Evolutionary conservation across 1,139 yeast species (phyloP).

Genomic region (Candida pseudocylindracea): DNA sequence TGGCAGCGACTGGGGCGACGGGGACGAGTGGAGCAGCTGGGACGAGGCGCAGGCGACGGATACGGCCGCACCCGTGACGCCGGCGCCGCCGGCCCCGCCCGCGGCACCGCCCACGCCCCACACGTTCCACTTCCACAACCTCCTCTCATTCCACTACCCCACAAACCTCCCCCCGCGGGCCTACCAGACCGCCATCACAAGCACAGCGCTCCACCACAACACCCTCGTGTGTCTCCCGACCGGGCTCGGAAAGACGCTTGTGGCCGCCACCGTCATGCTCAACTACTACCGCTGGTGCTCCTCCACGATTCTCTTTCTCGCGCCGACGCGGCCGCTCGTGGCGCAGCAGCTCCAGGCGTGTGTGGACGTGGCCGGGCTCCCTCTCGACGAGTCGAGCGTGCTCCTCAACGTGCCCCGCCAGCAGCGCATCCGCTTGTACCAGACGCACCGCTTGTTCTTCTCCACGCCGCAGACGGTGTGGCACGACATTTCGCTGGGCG

Average conservation of each 20-base stretch:
- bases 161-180: constrained; percentile 68
- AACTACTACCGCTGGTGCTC: constrained; percentile 74
- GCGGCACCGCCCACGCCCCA: constrained; percentile 14
- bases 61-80: no score
- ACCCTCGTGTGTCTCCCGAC: constrained; percentile 85
- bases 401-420: constrained; percentile 48
- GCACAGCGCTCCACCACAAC: constrained; percentile 50
- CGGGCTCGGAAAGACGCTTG: constrained; percentile 92
- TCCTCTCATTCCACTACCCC: constrained; percentile 52
- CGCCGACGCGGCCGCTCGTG: constrained; percentile 94
- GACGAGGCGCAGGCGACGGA: no score
- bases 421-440: constrained; percentile 59
- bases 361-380: constrained; percentile 68
- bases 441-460: constrained; percentile 56
- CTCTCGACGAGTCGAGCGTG: constrained; percentile 57
- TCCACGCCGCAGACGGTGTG: constrained; percentile 95
- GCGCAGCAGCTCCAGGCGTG: constrained; percentile 95
- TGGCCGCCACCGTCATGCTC: constrained; percentile 85
- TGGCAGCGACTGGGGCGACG: no score
- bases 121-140: constrained; percentile 14
- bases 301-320: constrained; percentile 77
- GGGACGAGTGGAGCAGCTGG: no score
- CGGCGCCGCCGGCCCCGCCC: no score
- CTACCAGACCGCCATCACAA: constrained; percentile 69
- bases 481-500: constrained; percentile 61